These are phyloP conservation scores for Amanita thiersii DNA, from an alignment of 768 basidiomycete genomes.

Conservation along the genomic window DNA sequence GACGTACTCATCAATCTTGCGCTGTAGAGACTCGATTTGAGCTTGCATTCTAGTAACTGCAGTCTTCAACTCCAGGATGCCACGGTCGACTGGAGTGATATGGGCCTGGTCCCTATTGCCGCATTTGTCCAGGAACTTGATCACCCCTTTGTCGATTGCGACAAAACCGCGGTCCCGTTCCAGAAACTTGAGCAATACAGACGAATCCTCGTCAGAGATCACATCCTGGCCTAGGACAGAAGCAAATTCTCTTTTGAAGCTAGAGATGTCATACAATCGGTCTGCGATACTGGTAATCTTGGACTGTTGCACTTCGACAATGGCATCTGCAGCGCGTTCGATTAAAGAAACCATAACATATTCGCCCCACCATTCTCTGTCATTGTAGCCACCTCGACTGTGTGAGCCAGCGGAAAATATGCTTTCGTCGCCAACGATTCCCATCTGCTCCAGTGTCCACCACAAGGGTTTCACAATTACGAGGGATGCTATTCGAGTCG, in stretches of 20 bases:
- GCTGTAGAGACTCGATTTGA: slow-evolving; percentile 64
- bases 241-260: slow-evolving; percentile 56
- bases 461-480: slow-evolving; percentile 74
- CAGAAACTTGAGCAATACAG: slow-evolving; percentile 68
- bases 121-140: slow-evolving; percentile 61
- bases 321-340: slow-evolving; percentile 55
- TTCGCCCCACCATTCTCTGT: slow-evolving; percentile 57
- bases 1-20: slow-evolving; percentile 65
- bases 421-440: slow-evolving; percentile 59
- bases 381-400: slow-evolving; percentile 19
- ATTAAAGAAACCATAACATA: slow-evolving; percentile 63
- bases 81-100: slow-evolving; percentile 74
- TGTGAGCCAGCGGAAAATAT: slow-evolving; percentile 18
- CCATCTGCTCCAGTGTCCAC: slow-evolving; percentile 83
- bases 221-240: slow-evolving; percentile 21
- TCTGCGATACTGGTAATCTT: slow-evolving; percentile 45
- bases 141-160: slow-evolving; percentile 59
- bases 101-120: slow-evolving; percentile 25
- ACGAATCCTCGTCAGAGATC: slow-evolving; percentile 55
- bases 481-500: slow-evolving; percentile 59
- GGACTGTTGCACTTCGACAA: slow-evolving; percentile 35
- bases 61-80: slow-evolving; percentile 72
- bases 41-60: slow-evolving; percentile 59
- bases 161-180: slow-evolving; percentile 66
- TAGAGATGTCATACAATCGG: slow-evolving; percentile 48